Percentiles rank a stretch among this genome's conserved stretches.
phyloP scores from a whole-genome alignment of 768 basidiomycete genomes.

The Lactarius quietus region DNA sequence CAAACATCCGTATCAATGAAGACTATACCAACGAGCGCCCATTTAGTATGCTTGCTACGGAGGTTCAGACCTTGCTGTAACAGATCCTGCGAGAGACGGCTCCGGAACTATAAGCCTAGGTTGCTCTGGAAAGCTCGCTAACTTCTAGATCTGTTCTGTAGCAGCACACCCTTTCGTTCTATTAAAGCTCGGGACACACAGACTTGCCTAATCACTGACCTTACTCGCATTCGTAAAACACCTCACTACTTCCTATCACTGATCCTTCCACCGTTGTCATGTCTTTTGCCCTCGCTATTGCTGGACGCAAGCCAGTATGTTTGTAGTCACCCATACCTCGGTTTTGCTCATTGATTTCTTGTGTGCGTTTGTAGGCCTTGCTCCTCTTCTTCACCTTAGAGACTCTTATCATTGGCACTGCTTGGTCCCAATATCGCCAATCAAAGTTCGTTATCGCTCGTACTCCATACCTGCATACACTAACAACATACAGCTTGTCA shows the following conservation, averaged over 20 bases:
- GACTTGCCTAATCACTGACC: background rate
- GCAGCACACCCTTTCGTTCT: background rate
- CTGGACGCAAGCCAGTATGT: conserved; percentile 28
- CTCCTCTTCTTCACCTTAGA: conserved; percentile 30
- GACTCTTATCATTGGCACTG: conserved; percentile 26
- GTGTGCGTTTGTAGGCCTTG: conserved; percentile 24
- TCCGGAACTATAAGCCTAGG: background rate
- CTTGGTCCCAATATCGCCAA: conserved; percentile 29
- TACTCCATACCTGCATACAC: background rate
- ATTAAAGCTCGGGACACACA: background rate
- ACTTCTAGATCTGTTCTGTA: background rate
- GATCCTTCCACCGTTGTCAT: background rate
- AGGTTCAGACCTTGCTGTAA: background rate
- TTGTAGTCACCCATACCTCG: background rate
- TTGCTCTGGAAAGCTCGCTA: background rate
- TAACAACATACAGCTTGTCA: conserved; percentile 3
- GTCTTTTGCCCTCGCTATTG: conserved; percentile 11
- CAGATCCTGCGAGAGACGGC: background rate
- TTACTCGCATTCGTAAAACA: background rate
- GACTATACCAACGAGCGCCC: background rate
- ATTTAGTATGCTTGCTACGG: background rate
- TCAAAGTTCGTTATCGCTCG: conserved; percentile 26
- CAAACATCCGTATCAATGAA: background rate
- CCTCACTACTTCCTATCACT: background rate
- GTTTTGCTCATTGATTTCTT: background rate